Evolutionary conservation across 805 yeast species (phyloP).

Genomic region (Pachysolen tannophilus): DNA sequence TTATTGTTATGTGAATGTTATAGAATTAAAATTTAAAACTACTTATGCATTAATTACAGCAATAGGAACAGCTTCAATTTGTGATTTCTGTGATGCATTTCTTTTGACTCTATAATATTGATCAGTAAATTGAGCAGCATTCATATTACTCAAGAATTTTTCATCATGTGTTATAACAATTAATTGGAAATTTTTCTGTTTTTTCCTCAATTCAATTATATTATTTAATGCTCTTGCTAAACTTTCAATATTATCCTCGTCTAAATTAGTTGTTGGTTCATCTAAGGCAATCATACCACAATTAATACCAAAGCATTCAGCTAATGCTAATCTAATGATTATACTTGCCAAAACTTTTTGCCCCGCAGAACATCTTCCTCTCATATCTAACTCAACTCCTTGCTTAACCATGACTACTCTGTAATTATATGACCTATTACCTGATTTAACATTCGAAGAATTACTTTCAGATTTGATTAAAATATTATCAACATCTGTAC

Average conservation of each 20-base stretch:
- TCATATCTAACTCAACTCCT: slow-evolving; percentile 90
- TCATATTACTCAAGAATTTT: slow-evolving; percentile 75
- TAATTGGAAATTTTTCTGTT: slow-evolving; percentile 84
- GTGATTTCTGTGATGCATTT: slow-evolving; percentile 74
- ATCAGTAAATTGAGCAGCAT: slow-evolving; percentile 79
- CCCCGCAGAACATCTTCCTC: slow-evolving; percentile 98
- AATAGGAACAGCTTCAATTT: slow-evolving; percentile 30
- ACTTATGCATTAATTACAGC: slow-evolving; percentile 11
- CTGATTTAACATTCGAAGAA: slow-evolving; percentile 28
- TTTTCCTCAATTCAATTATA: slow-evolving; percentile 66
- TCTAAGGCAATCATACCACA: slow-evolving; percentile 96
- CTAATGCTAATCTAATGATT: slow-evolving; percentile 81
- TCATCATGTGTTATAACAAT: slow-evolving; percentile 97
- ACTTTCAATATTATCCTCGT: slow-evolving; percentile 80
- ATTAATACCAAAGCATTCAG: slow-evolving; percentile 91
- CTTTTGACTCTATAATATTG: slow-evolving; percentile 78
- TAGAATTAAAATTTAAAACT: slow-evolving; percentile 4
- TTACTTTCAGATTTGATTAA: slow-evolving; percentile 76
- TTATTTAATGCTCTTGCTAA: slow-evolving; percentile 72
- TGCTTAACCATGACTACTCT: slow-evolving; percentile 93
- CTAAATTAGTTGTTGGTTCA: slow-evolving; percentile 96
- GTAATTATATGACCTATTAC: slow-evolving; percentile 74
- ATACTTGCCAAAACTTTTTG: slow-evolving; percentile 93
- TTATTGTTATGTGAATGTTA: slow-evolving; percentile 1
- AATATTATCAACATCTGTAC: slow-evolving; percentile 91